Evolutionary conservation across 805 yeast species (phyloP).

Genomic region (Wickerhamiella lipophila): DNA sequence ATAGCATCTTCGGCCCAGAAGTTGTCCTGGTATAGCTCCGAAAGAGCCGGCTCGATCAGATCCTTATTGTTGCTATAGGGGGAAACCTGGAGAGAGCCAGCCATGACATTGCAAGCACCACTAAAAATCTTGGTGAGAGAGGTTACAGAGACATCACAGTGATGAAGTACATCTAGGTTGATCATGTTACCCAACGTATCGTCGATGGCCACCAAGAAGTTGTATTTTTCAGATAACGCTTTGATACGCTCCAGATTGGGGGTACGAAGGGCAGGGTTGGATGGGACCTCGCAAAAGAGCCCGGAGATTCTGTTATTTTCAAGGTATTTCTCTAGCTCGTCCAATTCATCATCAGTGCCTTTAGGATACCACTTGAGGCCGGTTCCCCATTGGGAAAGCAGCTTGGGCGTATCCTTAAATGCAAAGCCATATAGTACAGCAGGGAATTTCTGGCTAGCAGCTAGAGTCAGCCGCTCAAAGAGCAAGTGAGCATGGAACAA

Average conservation of each 20-base stretch:
- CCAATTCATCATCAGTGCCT: conserved; percentile 51
- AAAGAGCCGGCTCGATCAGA: conserved; percentile 35
- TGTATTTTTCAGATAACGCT: conserved; percentile 42
- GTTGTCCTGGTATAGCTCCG: conserved; percentile 39
- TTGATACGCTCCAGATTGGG: conserved; percentile 51
- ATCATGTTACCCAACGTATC: conserved; percentile 72
- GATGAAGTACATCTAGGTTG: conserved; percentile 55
- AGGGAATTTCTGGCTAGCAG: conserved; percentile 6
- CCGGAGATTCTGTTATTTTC: conserved; percentile 29
- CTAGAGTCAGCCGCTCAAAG: conserved; percentile 26
- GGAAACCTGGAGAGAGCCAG: conserved; percentile 60
- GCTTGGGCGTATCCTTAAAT: conserved; percentile 65
- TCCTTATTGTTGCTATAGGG: conserved; percentile 38
- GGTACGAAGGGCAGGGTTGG: conserved; percentile 62
- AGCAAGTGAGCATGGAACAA: conserved; percentile 49
- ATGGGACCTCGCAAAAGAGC: conserved; percentile 67
- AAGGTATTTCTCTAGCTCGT: conserved; percentile 43
- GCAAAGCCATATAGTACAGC: conserved; percentile 60
- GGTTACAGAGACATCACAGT: conserved; percentile 57
- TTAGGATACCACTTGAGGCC: conserved; percentile 66
- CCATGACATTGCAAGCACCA: conserved; percentile 75
- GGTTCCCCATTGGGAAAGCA: conserved; percentile 61
- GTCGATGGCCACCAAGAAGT: conserved; percentile 60
- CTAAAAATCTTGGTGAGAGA: conserved; percentile 69
- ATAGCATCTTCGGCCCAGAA: conserved; percentile 77